Conservation (phyloP, 1,284 basidiomycete species). For the Tilletiopsis washingtonensis region DNA sequence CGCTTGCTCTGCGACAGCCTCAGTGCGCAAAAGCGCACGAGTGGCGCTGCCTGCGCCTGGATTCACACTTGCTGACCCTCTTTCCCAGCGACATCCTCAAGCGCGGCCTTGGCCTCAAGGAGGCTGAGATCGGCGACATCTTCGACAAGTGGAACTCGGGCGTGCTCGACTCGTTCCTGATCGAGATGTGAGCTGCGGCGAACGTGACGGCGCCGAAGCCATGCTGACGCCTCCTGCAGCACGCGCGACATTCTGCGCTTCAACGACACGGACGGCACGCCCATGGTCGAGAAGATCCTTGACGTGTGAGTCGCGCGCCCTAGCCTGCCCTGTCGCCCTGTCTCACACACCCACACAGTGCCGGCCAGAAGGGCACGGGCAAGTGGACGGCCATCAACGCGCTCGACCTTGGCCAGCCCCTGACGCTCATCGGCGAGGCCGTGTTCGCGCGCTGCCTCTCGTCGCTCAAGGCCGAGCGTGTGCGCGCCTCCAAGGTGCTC, state of each 20-base stretch:
- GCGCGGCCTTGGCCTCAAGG: constrained; percentile 73
- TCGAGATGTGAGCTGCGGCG: no score
- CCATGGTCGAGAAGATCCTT: constrained; percentile 86
- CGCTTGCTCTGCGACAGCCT: no score
- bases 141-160: constrained; percentile 81
- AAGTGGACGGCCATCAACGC: constrained; percentile 99
- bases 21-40: no score
- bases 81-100: constrained; percentile 93
- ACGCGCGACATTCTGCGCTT: constrained; percentile 40
- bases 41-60: no score
- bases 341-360: no score
- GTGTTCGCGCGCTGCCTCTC: constrained; percentile 98
- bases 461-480: constrained; percentile 93
- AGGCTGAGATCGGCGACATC: constrained; percentile 45
- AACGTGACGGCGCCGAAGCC: no score
- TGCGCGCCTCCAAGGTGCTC: constrained; percentile 82
- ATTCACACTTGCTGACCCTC: no score
- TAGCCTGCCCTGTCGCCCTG: no score
- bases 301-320: no score
- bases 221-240: no score
- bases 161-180: constrained; percentile 98
- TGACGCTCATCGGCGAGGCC: constrained; percentile 97
- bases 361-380: constrained; percentile 98
- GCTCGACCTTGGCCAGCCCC: constrained; percentile 78
- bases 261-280: constrained; percentile 89